A percentile compares a stretch with the other conserved stretches of the same genome.
These are phyloP conservation scores for Diaporthe capsici DNA, from an alignment of 2,329 filamentous ascomycete genomes.

Conservation along the genomic window DNA sequence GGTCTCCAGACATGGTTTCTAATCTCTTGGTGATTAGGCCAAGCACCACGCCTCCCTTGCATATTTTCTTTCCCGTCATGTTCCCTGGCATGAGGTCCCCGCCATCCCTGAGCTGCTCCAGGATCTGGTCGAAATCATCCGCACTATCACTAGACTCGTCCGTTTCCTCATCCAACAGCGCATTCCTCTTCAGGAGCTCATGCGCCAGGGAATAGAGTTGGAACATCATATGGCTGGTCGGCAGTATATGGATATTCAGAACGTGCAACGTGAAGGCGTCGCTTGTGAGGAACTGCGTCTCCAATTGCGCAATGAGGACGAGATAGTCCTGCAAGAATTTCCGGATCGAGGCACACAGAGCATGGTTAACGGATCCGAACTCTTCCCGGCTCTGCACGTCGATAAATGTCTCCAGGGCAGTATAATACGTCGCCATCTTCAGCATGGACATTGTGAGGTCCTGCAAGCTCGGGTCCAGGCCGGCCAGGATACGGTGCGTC, in stretches of 20 bases:
- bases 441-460: slow-evolving; percentile 92
- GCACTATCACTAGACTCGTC: slow-evolving; percentile 80
- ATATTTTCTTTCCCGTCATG: slow-evolving; percentile 89
- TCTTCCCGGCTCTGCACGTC: slow-evolving; percentile 94
- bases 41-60: slow-evolving; percentile 96
- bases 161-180: slow-evolving; percentile 84
- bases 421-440: slow-evolving; percentile 94
- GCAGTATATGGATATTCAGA: slow-evolving; percentile 90
- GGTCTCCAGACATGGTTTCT: slow-evolving; percentile 93
- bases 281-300: slow-evolving; percentile 92
- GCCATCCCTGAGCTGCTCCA: slow-evolving; percentile 90
- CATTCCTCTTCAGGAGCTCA: slow-evolving; percentile 90
- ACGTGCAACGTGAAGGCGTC: slow-evolving; percentile 92
- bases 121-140: slow-evolving; percentile 91
- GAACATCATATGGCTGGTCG: slow-evolving; percentile 90
- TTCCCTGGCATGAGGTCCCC: slow-evolving; percentile 84
- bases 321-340: slow-evolving; percentile 94
- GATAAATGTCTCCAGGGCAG: slow-evolving; percentile 90
- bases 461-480: slow-evolving; percentile 90
- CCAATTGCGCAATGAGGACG: slow-evolving; percentile 91
- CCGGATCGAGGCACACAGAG: slow-evolving; percentile 93
- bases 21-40: slow-evolving; percentile 87
- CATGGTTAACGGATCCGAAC: slow-evolving; percentile 95
- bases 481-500: slow-evolving; percentile 81
- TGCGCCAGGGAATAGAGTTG: slow-evolving; percentile 91